phyloP scores from a whole-genome alignment of 2,329 filamentous ascomycete species.

The Cadophora sp. region DNA sequence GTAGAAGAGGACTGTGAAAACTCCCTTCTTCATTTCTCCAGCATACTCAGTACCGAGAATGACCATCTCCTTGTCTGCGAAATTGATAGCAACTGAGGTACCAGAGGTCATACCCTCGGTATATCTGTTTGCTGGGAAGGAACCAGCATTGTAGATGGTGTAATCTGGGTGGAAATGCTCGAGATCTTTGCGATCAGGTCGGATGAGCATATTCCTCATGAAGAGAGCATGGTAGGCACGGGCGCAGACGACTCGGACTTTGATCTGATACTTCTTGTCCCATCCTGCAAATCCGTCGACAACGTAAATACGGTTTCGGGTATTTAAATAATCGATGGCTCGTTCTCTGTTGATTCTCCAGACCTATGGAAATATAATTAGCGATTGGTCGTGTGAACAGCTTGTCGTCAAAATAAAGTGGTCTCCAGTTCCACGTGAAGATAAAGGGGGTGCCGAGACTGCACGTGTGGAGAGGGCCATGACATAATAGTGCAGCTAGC shows the following conservation, averaged over 20 bases:
- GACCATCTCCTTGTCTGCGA: slow-evolving; percentile 99
- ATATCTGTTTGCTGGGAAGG: slow-evolving; percentile 98
- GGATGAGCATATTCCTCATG: slow-evolving; percentile 99
- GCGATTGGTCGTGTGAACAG: slow-evolving; percentile 18
- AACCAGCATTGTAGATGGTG: slow-evolving; percentile 99
- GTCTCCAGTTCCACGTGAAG: slow-evolving; percentile 30
- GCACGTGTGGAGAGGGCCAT: slow-evolving; percentile 29
- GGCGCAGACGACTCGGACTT: slow-evolving; percentile 96
- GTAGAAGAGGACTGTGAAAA: slow-evolving; percentile 99
- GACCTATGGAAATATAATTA: slow-evolving; percentile 65
- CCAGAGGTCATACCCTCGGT: slow-evolving; percentile 98
- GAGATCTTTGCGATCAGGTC: slow-evolving; percentile 87
- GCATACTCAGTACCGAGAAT: slow-evolving; percentile 99
- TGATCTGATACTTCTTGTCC: slow-evolving; percentile 98
- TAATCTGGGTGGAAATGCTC: slow-evolving; percentile 99
- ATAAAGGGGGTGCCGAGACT: slow-evolving; percentile 21
- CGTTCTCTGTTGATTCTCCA: slow-evolving; percentile 99
- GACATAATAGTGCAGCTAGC: slow-evolving; percentile 35
- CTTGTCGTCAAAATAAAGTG: slow-evolving; percentile 25
- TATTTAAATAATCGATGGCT: slow-evolving; percentile 99
- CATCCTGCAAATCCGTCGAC: slow-evolving; percentile 97
- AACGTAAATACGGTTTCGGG: slow-evolving; percentile 97
- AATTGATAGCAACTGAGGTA: slow-evolving; percentile 98
- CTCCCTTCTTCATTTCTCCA: slow-evolving; percentile 92
- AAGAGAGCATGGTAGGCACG: slow-evolving; percentile 99